These are phyloP conservation scores for Alternaria postmessia DNA, from an alignment of 2,329 filamentous ascomycete species.

Conservation along the genomic window DNA sequence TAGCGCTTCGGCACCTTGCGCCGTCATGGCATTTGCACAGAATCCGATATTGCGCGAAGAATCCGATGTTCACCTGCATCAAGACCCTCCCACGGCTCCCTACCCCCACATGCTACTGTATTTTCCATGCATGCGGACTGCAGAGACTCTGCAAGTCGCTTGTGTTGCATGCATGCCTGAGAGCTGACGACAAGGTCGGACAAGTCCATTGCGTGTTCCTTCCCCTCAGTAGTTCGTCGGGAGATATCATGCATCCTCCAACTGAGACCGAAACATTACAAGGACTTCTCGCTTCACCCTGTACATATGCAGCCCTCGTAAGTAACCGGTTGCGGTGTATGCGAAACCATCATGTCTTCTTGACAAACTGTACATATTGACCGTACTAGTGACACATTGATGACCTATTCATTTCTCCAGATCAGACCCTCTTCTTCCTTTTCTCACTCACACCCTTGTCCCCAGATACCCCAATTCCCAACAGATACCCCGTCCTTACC, in stretches of 20 bases:
- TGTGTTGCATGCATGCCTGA: neutral
- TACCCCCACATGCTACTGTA: constrained; percentile 2
- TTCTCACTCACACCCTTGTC: constrained; percentile 14
- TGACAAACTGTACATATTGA: neutral
- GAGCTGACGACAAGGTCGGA: neutral
- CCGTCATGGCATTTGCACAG: constrained; percentile 18
- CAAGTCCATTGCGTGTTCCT: neutral
- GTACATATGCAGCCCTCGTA: neutral
- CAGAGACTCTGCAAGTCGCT: neutral
- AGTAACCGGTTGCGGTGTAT: neutral
- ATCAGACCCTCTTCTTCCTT: constrained; percentile 20
- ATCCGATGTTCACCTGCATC: constrained; percentile 14
- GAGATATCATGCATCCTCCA: neutral
- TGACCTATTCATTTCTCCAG: neutral
- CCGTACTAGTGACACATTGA: neutral
- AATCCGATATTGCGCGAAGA: constrained; percentile 19
- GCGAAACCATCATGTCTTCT: neutral
- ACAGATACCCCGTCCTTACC: constrained; percentile 49
- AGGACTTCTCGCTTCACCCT: neutral
- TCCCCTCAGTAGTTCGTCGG: neutral
- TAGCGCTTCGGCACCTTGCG: constrained; percentile 2
- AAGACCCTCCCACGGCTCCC: constrained; percentile 2
- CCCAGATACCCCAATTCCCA: constrained; percentile 42
- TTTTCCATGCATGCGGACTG: neutral
- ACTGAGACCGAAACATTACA: neutral